These are phyloP conservation scores for Jaapia argillacea DNA, from an alignment of 768 basidiomycete species.

Conservation along the genomic window DNA sequence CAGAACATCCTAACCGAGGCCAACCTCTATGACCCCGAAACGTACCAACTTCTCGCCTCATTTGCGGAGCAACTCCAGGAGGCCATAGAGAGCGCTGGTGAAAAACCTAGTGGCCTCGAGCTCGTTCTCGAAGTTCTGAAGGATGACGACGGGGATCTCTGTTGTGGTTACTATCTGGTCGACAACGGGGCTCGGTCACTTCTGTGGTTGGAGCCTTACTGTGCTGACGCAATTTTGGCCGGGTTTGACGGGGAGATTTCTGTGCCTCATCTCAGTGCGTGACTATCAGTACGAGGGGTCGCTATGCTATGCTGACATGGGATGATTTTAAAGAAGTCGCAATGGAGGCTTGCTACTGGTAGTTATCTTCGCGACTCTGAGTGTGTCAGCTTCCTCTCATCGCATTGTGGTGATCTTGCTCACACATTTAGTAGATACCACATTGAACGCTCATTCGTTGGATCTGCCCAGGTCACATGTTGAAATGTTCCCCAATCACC, in stretches of 20 bases:
- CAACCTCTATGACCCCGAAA: neutral
- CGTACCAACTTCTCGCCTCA: neutral
- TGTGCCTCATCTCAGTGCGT: neutral
- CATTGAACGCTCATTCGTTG: neutral
- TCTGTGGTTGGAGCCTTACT: neutral
- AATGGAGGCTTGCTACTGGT: neutral
- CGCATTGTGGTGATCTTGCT: neutral
- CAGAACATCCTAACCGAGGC: neutral
- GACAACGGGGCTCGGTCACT: neutral
- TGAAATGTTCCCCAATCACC: neutral
- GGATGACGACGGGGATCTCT: neutral
- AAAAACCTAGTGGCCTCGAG: neutral
- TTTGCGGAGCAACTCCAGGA: neutral
- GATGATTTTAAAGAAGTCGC: neutral
- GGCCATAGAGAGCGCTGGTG: neutral
- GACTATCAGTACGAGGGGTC: neutral
- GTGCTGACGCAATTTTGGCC: neutral
- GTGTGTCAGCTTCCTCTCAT: neutral
- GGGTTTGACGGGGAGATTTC: neutral
- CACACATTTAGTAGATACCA: neutral
- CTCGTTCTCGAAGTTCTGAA: neutral
- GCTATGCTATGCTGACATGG: neutral
- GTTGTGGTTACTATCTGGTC: neutral
- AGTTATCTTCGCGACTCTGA: no score
- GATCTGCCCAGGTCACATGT: neutral